A percentile compares a stretch with the other conserved stretches of the same genome.
Evolutionary conservation across 257 asterid genomes (phyloP).

Genomic region (Petunia axillaris): DNA sequence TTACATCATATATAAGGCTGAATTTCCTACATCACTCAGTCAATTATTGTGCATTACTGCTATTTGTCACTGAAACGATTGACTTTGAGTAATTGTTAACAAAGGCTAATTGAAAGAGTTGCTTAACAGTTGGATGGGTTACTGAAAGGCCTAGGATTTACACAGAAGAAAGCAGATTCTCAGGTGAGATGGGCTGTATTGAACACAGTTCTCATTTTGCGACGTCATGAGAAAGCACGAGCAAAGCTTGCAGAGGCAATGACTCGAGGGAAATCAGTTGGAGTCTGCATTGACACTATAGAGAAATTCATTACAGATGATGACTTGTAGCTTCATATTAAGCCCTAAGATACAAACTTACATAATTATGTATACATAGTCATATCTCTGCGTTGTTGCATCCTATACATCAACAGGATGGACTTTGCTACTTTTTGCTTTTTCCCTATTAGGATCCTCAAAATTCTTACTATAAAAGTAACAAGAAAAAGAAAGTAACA

Average conservation of each 20-base stretch:
- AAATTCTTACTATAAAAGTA: constrained; percentile 10
- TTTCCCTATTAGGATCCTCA: neutral
- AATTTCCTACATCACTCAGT: neutral
- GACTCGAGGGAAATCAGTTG: constrained; percentile 74
- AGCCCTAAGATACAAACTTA: neutral
- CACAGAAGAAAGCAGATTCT: constrained; percentile 89
- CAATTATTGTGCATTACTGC: neutral
- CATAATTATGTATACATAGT: neutral
- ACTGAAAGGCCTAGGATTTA: constrained; percentile 80
- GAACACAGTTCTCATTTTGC: constrained; percentile 67
- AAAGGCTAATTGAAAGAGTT: constrained; percentile 28
- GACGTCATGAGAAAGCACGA: constrained; percentile 82
- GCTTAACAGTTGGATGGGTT: constrained; percentile 67
- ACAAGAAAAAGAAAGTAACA: constrained; percentile 23
- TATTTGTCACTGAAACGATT: neutral
- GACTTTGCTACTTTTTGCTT: neutral
- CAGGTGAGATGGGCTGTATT: constrained; percentile 95
- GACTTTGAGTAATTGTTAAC: neutral
- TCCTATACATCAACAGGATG: constrained; percentile 5
- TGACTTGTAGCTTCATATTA: constrained; percentile 38
- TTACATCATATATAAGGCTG: neutral
- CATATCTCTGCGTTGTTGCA: neutral
- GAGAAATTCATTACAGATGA: constrained; percentile 59
- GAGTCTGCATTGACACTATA: constrained; percentile 66
- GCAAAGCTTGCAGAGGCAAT: constrained; percentile 75